phyloP scores from a whole-genome alignment of 2,329 filamentous ascomycete species.

The Penicillium sp. region DNA sequence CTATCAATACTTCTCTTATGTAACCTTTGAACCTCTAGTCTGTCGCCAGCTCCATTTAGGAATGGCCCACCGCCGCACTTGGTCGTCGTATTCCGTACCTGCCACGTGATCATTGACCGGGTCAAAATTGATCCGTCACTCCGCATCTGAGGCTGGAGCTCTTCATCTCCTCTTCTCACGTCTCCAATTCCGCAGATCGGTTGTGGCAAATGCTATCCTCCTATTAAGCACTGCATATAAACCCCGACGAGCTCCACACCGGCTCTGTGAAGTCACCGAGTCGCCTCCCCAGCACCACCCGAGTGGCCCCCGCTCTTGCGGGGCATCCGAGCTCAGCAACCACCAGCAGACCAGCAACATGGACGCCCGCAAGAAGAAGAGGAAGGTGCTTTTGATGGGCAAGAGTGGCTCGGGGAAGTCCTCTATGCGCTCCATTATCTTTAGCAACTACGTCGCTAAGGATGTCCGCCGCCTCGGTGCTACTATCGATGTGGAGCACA shows the following conservation, averaged over 20 bases:
- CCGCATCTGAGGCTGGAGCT: slow-evolving; percentile 23
- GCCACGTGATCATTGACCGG: slow-evolving; percentile 18
- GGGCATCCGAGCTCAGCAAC: slow-evolving; percentile 21
- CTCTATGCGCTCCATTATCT: slow-evolving; percentile 97
- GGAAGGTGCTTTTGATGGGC: slow-evolving; percentile 86
- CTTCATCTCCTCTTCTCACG: slow-evolving; percentile 8
- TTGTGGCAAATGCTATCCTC: not conserved
- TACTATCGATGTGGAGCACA: slow-evolving; percentile 97
- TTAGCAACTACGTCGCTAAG: slow-evolving; percentile 97
- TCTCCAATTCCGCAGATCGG: slow-evolving; percentile 18
- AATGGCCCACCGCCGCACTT: not conserved
- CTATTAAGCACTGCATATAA: not conserved
- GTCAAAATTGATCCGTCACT: slow-evolving; percentile 21
- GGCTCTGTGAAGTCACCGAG: slow-evolving; percentile 10
- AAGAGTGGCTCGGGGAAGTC: slow-evolving; percentile 97
- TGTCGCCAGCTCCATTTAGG: not conserved
- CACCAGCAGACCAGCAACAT: slow-evolving; percentile 27
- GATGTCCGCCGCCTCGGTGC: slow-evolving; percentile 90
- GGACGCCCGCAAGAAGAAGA: slow-evolving; percentile 65
- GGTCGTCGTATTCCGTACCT: not conserved
- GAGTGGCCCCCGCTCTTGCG: slow-evolving; percentile 23
- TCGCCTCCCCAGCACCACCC: slow-evolving; percentile 11
- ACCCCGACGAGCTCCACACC: not conserved
- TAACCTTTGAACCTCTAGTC: not conserved
- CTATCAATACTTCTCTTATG: not conserved